phyloP scores from a whole-genome alignment of 2,329 filamentous ascomycete genomes.

The Aureobasidium mangrovei region DNA sequence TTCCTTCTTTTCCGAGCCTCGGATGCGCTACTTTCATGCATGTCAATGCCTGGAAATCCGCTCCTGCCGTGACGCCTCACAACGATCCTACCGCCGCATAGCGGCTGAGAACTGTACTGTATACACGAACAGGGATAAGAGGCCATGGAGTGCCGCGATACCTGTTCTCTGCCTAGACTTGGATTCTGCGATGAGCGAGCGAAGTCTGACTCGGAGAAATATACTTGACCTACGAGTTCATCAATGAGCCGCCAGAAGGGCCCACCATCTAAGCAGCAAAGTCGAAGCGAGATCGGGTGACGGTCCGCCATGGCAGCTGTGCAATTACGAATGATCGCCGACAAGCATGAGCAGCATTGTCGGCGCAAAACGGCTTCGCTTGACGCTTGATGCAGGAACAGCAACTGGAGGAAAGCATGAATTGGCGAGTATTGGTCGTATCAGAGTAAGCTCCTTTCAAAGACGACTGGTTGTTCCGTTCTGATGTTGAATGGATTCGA shows the following conservation, averaged over 20 bases:
- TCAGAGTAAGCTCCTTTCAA: no score
- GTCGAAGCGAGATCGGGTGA: slow-evolving; percentile 3
- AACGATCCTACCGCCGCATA: background rate
- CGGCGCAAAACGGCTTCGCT: background rate
- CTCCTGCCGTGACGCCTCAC: background rate
- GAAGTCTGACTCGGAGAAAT: background rate
- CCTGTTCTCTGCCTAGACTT: no score
- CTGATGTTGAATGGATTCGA: no score
- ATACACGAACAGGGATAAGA: no score
- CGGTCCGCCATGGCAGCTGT: background rate
- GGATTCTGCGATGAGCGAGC: background rate
- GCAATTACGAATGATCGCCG: background rate
- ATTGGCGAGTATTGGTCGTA: background rate
- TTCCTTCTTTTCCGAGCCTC: background rate
- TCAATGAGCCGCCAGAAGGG: background rate
- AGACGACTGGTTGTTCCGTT: no score
- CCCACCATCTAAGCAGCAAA: background rate
- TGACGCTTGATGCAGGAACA: slow-evolving; percentile 3
- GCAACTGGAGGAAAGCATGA: background rate
- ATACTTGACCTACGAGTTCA: background rate
- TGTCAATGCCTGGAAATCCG: background rate
- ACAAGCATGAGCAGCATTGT: background rate
- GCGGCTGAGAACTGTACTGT: no score
- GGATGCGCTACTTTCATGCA: background rate
- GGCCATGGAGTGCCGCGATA: no score